These are phyloP conservation scores for Ophidiomyces ophidiicola DNA, from an alignment of 2,329 filamentous ascomycete species.

Conservation along the genomic window DNA sequence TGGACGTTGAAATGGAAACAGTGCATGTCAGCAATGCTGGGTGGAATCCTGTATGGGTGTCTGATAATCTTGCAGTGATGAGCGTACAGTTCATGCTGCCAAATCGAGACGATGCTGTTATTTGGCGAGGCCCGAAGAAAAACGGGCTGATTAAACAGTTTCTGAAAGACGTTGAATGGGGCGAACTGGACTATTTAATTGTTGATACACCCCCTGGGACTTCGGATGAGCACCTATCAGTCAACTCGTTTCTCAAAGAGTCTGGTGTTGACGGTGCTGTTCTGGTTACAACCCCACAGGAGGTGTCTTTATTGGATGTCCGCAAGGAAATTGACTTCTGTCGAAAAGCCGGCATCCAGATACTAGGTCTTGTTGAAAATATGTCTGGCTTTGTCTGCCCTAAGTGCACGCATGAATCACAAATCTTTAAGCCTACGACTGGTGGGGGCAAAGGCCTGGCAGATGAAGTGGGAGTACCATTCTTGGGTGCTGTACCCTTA, in stretches of 20 bases:
- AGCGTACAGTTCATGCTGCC: conserved; percentile 97
- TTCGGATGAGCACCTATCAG: conserved; percentile 85
- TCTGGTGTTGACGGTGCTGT: conserved; percentile 89
- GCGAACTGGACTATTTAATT: conserved; percentile 80
- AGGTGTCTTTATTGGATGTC: conserved; percentile 83
- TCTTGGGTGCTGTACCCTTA: conserved; percentile 77
- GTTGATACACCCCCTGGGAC: conserved; percentile 95
- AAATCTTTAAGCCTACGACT: conserved; percentile 86
- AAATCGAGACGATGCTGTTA: conserved; percentile 83
- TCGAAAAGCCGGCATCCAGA: conserved; percentile 75
- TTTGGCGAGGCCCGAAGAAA: conserved; percentile 97
- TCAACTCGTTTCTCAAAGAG: conserved; percentile 83
- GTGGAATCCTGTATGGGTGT: conserved; percentile 92
- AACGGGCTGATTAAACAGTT: conserved; percentile 98
- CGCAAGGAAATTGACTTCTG: conserved; percentile 98
- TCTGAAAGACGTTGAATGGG: conserved; percentile 95
- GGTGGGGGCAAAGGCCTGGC: conserved; percentile 73
- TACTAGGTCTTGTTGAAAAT: conserved; percentile 89
- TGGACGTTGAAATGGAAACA: conserved; percentile 87
- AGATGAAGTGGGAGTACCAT: conserved; percentile 75
- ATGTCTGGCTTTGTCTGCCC: conserved; percentile 97
- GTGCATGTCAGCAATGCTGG: conserved; percentile 82
- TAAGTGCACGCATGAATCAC: conserved; percentile 64
- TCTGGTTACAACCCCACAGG: conserved; percentile 87
- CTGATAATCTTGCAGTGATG: conserved; percentile 91